A percentile compares a stretch with the other conserved stretches of the same genome.
These are phyloP conservation scores for Lagenaria siceraria DNA, from an alignment of 306 rosid species.

Conservation along the genomic window DNA sequence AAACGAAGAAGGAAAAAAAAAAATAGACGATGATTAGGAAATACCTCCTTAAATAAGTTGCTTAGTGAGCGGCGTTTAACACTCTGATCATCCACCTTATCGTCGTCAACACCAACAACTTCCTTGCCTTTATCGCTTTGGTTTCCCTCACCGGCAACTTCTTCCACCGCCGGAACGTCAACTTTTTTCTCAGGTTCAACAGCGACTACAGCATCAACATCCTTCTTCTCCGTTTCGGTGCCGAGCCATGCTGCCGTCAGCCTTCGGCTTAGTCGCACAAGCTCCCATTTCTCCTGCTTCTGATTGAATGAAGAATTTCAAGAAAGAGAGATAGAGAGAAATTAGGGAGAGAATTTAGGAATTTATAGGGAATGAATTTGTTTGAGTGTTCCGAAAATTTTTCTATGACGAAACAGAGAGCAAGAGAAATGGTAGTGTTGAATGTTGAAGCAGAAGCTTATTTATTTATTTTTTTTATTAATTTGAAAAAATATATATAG, in stretches of 20 bases:
- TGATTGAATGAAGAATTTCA: neutral
- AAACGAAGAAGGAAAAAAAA: neutral
- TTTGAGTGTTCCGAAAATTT: neutral
- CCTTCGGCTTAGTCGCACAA: conserved; percentile 12
- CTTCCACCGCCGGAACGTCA: neutral
- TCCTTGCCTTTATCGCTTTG: neutral
- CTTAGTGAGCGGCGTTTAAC: conserved; percentile 5
- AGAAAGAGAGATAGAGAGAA: neutral
- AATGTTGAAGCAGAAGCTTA: neutral
- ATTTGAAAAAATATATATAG: neutral
- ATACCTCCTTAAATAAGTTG: conserved; percentile 13
- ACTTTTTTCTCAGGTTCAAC: neutral
- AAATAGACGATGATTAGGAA: neutral
- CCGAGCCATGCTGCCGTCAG: neutral
- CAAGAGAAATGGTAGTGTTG: neutral
- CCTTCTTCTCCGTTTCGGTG: neutral
- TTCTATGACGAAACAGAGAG: conserved; percentile 2
- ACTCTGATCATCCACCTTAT: neutral
- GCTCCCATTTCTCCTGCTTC: neutral
- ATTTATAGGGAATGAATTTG: neutral
- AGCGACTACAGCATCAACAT: neutral
- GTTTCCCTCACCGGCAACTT: neutral
- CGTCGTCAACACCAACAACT: conserved; percentile 1
- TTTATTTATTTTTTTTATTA: too few species aligned
- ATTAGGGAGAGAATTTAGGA: neutral